A percentile compares a stretch with the other conserved stretches of the same genome.
These are phyloP conservation scores for Plasmodium gonderi DNA, from an alignment of 169 alveolate species.

Conservation along the genomic window DNA sequence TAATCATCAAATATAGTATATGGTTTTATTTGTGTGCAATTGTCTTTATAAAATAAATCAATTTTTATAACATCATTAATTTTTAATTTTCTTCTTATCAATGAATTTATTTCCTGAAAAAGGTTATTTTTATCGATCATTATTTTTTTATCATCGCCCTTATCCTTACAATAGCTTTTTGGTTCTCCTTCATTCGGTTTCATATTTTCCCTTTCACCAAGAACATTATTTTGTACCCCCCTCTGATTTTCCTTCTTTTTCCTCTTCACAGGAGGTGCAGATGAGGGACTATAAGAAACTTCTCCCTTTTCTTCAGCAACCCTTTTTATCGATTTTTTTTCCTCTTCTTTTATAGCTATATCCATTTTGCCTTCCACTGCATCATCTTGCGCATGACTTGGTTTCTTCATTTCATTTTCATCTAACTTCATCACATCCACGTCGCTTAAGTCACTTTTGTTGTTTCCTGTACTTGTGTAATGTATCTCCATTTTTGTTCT, in stretches of 20 bases:
- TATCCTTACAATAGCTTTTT: not conserved
- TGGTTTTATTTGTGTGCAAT: slow-evolving; percentile 63
- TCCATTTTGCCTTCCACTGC: not conserved
- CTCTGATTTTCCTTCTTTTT: not conserved
- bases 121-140: slow-evolving; percentile 29
- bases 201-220: not conserved
- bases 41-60: slow-evolving; percentile 49
- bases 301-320: not conserved
- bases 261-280: not conserved
- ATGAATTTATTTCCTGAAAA: slow-evolving; percentile 45
- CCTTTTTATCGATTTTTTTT: not conserved
- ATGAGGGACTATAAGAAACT: not conserved
- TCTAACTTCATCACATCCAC: not conserved
- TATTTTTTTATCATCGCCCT: not conserved
- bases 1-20: slow-evolving; percentile 53
- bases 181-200: not conserved
- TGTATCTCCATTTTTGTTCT: not conserved
- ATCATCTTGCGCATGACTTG: no score
- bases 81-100: slow-evolving; percentile 43
- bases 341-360: not conserved
- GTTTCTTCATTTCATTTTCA: no score
- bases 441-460: not conserved
- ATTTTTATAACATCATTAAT: slow-evolving; percentile 43
- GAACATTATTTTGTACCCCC: not conserved
- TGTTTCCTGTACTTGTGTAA: not conserved